phyloP scores from a whole-genome alignment of 352 stramenopile genomes.

The Phytopythium cucurbitacearum region DNA sequence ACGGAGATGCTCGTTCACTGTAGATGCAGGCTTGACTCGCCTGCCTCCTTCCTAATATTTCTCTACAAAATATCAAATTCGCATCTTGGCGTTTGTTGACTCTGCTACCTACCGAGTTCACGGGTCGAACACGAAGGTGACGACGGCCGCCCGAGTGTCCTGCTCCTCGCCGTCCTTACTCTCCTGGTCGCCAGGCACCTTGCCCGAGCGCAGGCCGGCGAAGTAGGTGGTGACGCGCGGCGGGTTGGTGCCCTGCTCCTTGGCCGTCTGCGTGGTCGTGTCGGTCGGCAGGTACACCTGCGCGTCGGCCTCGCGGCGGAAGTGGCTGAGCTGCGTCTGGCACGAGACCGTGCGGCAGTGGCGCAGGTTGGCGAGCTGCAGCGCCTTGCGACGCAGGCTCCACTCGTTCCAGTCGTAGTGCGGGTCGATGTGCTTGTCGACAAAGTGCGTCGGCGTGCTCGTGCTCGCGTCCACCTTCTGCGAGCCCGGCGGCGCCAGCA shows the following conservation, averaged over 20 bases:
- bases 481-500: conserved; percentile 40
- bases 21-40: conserved; percentile 1
- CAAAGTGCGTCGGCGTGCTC: conserved; percentile 89
- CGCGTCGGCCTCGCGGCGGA: conserved; percentile 81
- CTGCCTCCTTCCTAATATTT: neutral
- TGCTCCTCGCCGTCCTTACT: conserved; percentile 24
- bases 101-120: conserved; percentile 9
- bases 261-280: conserved; percentile 76
- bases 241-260: conserved; percentile 81
- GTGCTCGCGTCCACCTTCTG: conserved; percentile 87
- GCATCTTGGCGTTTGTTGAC: conserved; percentile 13
- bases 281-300: conserved; percentile 81
- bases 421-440: conserved; percentile 89
- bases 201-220: conserved; percentile 45
- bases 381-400: conserved; percentile 82
- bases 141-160: conserved; percentile 41
- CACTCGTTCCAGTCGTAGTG: conserved; percentile 96
- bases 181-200: conserved; percentile 19
- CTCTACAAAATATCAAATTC: conserved; percentile 19
- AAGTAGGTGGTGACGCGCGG: conserved; percentile 76
- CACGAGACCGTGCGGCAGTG: conserved; percentile 86
- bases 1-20: neutral
- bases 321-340: conserved; percentile 89
- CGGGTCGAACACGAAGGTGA: conserved; percentile 73
- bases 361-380: conserved; percentile 90